A percentile compares a stretch with the other conserved stretches of the same genome.
phyloP scores from a whole-genome alignment of 169 alveolate genomes.

The Plasmodium vivax region DNA sequence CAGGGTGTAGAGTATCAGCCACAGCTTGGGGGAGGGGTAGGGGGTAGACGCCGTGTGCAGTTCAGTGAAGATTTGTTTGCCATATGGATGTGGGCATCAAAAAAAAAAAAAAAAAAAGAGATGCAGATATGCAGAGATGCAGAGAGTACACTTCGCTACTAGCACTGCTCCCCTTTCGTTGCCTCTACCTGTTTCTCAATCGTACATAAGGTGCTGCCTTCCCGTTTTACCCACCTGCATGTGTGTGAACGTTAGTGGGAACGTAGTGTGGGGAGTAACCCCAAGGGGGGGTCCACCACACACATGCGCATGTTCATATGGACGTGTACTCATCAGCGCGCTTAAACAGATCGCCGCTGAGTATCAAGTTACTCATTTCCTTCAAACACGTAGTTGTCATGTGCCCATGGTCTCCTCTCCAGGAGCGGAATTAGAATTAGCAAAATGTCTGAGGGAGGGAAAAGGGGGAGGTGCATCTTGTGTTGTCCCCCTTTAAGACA shows the following conservation, averaged over 20 bases:
- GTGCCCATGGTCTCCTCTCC: conserved; percentile 68
- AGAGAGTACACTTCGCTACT: not conserved
- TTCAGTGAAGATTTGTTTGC: not conserved
- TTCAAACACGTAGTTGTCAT: conserved; percentile 44
- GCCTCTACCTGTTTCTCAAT: conserved; percentile 50
- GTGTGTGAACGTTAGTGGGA: not conserved
- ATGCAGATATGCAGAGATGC: too few relatives aligned
- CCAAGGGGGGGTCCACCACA: not conserved
- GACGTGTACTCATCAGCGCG: not conserved
- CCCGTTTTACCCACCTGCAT: conserved; percentile 58
- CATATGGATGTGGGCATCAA: not conserved
- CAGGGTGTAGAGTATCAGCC: conserved; percentile 61
- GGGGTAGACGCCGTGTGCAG: not conserved
- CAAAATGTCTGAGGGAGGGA: conserved; percentile 27
- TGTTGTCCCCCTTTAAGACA: not conserved
- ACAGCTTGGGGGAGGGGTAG: conserved; percentile 19
- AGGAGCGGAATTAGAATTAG: conserved; percentile 58
- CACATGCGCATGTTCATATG: not conserved
- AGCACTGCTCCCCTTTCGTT: not conserved
- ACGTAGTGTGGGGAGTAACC: not conserved
- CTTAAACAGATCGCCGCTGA: not conserved
- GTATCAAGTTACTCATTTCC: conserved; percentile 36
- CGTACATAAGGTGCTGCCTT: conserved; percentile 20
- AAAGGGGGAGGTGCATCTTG: not conserved
- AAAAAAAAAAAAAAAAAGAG: not conserved